Evolutionary conservation across 2,329 filamentous ascomycete genomes (phyloP).

Genomic region (Fusarium gaditjirri): DNA sequence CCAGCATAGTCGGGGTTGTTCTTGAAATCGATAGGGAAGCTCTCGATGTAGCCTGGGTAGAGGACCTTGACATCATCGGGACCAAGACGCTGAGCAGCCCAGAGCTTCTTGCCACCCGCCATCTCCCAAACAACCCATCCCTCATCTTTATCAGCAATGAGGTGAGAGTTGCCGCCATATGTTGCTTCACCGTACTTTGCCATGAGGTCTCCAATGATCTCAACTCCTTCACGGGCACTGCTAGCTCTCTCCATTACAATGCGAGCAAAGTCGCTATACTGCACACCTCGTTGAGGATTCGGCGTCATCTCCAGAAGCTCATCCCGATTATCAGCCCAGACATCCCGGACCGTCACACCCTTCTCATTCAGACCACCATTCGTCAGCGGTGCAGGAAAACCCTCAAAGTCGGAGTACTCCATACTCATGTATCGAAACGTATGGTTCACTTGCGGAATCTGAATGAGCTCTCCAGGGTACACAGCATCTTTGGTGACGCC

Average conservation of each 20-base stretch:
- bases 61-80: slow-evolving; percentile 37
- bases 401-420: slow-evolving; percentile 42
- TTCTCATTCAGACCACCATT: slow-evolving; percentile 41
- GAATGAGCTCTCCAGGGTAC: slow-evolving; percentile 37
- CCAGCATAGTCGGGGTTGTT: slow-evolving; percentile 24
- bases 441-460: slow-evolving; percentile 39
- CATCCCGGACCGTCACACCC: slow-evolving; percentile 37
- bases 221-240: slow-evolving; percentile 34
- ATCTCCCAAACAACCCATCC: slow-evolving; percentile 43
- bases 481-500: slow-evolving; percentile 36
- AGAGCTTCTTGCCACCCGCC: slow-evolving; percentile 38
- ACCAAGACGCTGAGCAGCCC: slow-evolving; percentile 40
- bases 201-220: slow-evolving; percentile 34
- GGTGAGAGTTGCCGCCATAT: slow-evolving; percentile 40
- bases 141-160: slow-evolving; percentile 39
- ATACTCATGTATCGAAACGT: slow-evolving; percentile 40
- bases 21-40: slow-evolving; percentile 34
- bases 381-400: slow-evolving; percentile 34
- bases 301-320: slow-evolving; percentile 40
- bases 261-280: slow-evolving; percentile 41
- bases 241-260: slow-evolving; percentile 40
- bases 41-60: slow-evolving; percentile 37
- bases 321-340: slow-evolving; percentile 40
- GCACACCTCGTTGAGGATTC: slow-evolving; percentile 33
- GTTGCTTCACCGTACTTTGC: slow-evolving; percentile 35